These are phyloP conservation scores for Alternaria angustiovoidea DNA, from an alignment of 2,329 filamentous ascomycete genomes.

Conservation along the genomic window DNA sequence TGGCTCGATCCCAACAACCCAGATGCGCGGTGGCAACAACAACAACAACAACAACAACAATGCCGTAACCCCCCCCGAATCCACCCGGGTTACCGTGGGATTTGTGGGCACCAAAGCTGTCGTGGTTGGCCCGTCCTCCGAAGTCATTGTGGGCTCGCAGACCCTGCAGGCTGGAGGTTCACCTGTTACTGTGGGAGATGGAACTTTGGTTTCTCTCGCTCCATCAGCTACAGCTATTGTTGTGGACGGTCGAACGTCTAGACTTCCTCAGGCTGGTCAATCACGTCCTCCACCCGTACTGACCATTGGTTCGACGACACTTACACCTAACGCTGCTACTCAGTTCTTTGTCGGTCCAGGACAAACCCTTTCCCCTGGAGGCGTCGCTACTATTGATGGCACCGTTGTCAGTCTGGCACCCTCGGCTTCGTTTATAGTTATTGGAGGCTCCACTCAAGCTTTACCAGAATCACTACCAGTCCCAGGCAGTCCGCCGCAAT, in stretches of 20 bases:
- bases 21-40: conserved; percentile 4
- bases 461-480: conserved; percentile 27
- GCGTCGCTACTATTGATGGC: conserved; percentile 49
- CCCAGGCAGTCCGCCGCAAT: conserved; percentile 20
- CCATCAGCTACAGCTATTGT: conserved; percentile 41
- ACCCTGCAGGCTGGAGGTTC: conserved; percentile 48
- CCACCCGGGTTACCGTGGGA: conserved; percentile 32
- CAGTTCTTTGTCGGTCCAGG: conserved; percentile 55
- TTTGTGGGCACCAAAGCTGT: conserved; percentile 40
- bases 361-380: conserved; percentile 50
- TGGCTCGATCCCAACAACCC: conserved; percentile 13
- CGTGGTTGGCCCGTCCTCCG: conserved; percentile 42
- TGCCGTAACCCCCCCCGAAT: conserved; percentile 13
- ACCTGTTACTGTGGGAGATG: conserved; percentile 47
- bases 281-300: conserved; percentile 45
- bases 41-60: conserved; percentile 2
- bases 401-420: conserved; percentile 53
- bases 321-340: conserved; percentile 57
- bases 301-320: conserved; percentile 51
- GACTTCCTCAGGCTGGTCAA: conserved; percentile 25
- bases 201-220: conserved; percentile 39
- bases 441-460: conserved; percentile 49
- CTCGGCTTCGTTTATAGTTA: conserved; percentile 51
- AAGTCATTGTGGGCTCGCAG: conserved; percentile 45
- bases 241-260: conserved; percentile 38